A percentile compares a stretch with the other conserved stretches of the same genome.
These are phyloP conservation scores for Peronospora belbahrii DNA, from an alignment of 352 stramenopile species.

Conservation along the genomic window DNA sequence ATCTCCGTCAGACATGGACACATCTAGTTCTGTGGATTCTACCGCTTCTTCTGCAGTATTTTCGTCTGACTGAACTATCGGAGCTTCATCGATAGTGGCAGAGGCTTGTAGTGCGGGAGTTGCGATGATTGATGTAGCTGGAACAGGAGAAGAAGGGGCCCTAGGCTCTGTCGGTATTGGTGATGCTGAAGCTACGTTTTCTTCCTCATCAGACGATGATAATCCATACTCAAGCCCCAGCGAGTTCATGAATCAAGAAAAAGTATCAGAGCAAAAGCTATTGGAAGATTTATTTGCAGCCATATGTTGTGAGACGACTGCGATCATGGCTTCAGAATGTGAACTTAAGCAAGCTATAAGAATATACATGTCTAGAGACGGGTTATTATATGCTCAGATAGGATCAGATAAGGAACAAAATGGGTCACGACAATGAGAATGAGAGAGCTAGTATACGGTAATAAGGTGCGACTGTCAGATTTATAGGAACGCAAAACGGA, in stretches of 20 bases:
- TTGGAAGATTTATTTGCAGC: too few relatives aligned
- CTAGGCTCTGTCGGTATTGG: neutral
- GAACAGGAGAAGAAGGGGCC: neutral
- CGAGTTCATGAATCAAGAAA: constrained; percentile 29
- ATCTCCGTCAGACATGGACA: constrained; percentile 16
- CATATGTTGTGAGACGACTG: too few relatives aligned
- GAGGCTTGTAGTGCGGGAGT: neutral
- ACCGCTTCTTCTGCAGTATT: neutral
- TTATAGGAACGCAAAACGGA: too few relatives aligned
- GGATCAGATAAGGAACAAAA: too few relatives aligned
- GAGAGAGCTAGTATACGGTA: too few relatives aligned
- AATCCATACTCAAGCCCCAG: constrained; percentile 34
- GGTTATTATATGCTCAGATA: too few relatives aligned
- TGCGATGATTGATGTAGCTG: constrained; percentile 1
- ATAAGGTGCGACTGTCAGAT: too few relatives aligned
- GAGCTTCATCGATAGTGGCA: neutral
- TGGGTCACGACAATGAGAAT: too few relatives aligned
- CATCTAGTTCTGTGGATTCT: neutral
- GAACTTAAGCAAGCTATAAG: too few relatives aligned
- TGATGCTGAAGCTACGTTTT: constrained; percentile 1
- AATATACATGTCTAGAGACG: too few relatives aligned
- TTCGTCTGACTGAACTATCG: constrained; percentile 1
- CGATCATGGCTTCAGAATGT: too few relatives aligned
- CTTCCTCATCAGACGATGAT: constrained; percentile 29
- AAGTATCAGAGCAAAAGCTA: too few relatives aligned